phyloP scores from a whole-genome alignment of 169 alveolate species.

The Eimeria brunetti region DNA sequence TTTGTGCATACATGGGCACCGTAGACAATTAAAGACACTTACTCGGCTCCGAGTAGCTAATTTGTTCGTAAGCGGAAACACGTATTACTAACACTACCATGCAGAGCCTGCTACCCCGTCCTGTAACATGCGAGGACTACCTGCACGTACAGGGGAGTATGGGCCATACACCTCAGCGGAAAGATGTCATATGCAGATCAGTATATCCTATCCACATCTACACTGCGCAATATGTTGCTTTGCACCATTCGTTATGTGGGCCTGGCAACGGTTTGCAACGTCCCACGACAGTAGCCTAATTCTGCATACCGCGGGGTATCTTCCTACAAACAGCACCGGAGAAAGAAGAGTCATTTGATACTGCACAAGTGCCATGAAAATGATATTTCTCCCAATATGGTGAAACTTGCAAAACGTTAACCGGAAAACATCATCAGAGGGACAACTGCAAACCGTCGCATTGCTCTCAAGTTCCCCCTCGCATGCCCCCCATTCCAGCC shows the following conservation, averaged over 20 bases:
- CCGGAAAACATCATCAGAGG: not conserved
- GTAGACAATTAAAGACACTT: not conserved
- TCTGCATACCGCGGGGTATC: not conserved
- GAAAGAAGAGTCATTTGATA: not conserved
- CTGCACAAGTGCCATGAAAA: not conserved
- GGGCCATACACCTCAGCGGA: not conserved
- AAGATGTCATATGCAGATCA: not conserved
- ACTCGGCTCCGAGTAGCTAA: not conserved
- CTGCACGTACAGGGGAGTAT: not conserved
- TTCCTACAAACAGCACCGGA: not conserved
- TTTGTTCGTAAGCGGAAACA: not conserved
- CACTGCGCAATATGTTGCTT: not conserved
- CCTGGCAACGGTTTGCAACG: slow-evolving; percentile 33
- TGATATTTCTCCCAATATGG: not conserved
- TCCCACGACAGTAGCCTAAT: not conserved
- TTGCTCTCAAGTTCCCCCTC: slow-evolving; percentile 53
- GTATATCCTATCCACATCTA: not conserved
- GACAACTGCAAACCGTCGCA: slow-evolving; percentile 39
- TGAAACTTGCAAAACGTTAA: not conserved
- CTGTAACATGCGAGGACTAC: not conserved
- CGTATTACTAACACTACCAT: not conserved
- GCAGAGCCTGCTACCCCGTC: not conserved
- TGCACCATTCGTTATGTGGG: not conserved
- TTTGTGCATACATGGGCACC: not conserved
- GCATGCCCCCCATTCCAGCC: slow-evolving; percentile 64